Percentiles rank a stretch among this genome's conserved stretches.
phyloP scores from a whole-genome alignment of 805 yeast genomes.

The Zygoascus tannicola region DNA sequence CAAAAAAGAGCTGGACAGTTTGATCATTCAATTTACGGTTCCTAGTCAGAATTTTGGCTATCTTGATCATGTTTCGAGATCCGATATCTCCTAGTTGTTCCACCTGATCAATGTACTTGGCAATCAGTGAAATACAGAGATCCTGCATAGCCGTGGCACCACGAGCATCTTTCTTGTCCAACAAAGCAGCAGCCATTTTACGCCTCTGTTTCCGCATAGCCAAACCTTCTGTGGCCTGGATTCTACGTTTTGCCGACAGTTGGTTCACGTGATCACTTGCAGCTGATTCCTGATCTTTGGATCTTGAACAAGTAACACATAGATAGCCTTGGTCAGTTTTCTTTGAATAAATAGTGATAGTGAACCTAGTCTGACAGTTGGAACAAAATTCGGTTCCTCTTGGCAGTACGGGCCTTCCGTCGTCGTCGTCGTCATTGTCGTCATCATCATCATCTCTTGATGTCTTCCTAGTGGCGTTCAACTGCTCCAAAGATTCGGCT shows the following conservation, averaged over 20 bases:
- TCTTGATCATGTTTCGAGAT: constrained; percentile 53
- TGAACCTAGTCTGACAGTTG: constrained; percentile 50
- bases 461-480: constrained; percentile 16
- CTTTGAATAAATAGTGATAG: constrained; percentile 59
- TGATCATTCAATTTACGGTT: constrained; percentile 70
- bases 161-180: constrained; percentile 56
- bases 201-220: constrained; percentile 66
- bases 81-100: constrained; percentile 88
- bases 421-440: constrained; percentile 28
- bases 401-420: constrained; percentile 31
- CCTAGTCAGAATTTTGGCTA: constrained; percentile 67
- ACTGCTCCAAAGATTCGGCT: constrained; percentile 19
- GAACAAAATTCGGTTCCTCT: constrained; percentile 55
- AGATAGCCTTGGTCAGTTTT: constrained; percentile 34
- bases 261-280: not conserved
- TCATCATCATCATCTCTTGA: constrained; percentile 28
- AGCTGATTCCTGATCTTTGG: not conserved
- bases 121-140: constrained; percentile 59
- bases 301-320: constrained; percentile 53
- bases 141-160: constrained; percentile 63
- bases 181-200: constrained; percentile 72
- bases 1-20: constrained; percentile 66
- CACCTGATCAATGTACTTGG: constrained; percentile 59
- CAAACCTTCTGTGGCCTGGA: constrained; percentile 15
- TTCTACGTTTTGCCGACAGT: not conserved